Evolutionary conservation across 306 rosid species (phyloP).

Genomic region (Rosa persica): DNA sequence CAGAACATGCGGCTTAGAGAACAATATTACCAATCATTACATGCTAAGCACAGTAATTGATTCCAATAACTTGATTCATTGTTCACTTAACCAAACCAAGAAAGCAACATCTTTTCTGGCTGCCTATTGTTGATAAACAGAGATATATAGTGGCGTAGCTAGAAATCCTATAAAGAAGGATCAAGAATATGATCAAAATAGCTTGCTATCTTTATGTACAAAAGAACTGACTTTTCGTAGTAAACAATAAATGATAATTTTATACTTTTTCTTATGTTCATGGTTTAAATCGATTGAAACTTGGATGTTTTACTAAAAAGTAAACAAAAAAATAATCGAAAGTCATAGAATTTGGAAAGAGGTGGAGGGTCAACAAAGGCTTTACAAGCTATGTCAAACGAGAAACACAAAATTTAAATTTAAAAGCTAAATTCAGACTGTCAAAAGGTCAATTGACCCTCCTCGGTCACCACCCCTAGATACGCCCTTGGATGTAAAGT

Average conservation of each 20-base stretch:
- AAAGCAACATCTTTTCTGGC: neutral
- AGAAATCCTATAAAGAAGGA: too few relatives aligned
- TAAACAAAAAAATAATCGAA: neutral
- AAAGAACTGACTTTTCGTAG: neutral
- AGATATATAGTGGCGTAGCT: neutral
- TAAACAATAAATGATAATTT: too few relatives aligned
- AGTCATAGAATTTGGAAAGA: neutral
- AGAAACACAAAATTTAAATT: neutral
- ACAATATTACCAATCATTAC: conserved; percentile 51
- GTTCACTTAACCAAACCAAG: neutral
- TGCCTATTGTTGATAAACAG: neutral
- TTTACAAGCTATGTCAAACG: neutral
- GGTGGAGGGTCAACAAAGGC: neutral
- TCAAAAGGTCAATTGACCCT: neutral
- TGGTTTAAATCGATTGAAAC: neutral
- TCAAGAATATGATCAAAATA: too few relatives aligned
- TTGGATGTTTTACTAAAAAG: neutral
- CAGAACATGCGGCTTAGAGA: neutral
- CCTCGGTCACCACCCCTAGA: neutral
- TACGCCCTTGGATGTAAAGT: neutral
- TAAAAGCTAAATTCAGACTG: neutral
- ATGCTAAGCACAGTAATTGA: neutral
- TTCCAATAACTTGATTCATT: neutral
- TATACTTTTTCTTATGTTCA: too few relatives aligned
- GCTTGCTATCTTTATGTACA: neutral